A percentile compares a stretch with the other conserved stretches of the same genome.
phyloP scores from a whole-genome alignment of 2,329 filamentous ascomycete genomes.

The Blumeriella jaapii region DNA sequence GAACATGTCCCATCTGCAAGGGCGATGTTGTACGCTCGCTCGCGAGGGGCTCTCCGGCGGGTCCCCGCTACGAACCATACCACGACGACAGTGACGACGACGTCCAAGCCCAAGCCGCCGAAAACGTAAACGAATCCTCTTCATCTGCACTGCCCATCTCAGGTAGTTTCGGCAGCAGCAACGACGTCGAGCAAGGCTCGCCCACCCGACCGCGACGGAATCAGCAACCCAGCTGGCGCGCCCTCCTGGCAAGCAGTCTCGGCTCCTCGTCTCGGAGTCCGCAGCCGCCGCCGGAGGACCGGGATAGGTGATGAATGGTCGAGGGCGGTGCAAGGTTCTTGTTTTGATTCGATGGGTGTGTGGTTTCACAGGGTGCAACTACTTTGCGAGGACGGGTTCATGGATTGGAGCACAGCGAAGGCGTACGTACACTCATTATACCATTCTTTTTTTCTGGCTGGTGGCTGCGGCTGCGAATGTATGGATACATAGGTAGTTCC shows the following conservation, averaged over 20 bases:
- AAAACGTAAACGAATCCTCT: constrained; percentile 35
- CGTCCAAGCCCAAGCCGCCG: constrained; percentile 33
- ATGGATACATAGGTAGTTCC: too few relatives aligned
- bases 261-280: constrained; percentile 17
- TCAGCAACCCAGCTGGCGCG: constrained; percentile 17
- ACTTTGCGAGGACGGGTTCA: too few relatives aligned
- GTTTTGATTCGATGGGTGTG: too few relatives aligned
- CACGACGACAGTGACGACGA: constrained; percentile 33
- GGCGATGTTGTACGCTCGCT: constrained; percentile 78
- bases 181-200: constrained; percentile 21
- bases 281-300: constrained; percentile 19
- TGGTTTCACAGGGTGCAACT: too few relatives aligned
- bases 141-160: constrained; percentile 30
- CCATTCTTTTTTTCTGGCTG: too few relatives aligned
- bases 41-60: constrained; percentile 32
- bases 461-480: too few relatives aligned
- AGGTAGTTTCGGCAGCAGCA: constrained; percentile 7
- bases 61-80: constrained; percentile 26
- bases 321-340: neutral
- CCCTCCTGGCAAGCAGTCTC: constrained; percentile 18
- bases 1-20: constrained; percentile 98
- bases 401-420: too few relatives aligned
- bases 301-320: constrained; percentile 16
- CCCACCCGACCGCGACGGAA: constrained; percentile 12
- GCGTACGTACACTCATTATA: too few relatives aligned